These are phyloP conservation scores for Termitomyces titanicus DNA, from an alignment of 768 basidiomycete genomes.

Conservation along the genomic window DNA sequence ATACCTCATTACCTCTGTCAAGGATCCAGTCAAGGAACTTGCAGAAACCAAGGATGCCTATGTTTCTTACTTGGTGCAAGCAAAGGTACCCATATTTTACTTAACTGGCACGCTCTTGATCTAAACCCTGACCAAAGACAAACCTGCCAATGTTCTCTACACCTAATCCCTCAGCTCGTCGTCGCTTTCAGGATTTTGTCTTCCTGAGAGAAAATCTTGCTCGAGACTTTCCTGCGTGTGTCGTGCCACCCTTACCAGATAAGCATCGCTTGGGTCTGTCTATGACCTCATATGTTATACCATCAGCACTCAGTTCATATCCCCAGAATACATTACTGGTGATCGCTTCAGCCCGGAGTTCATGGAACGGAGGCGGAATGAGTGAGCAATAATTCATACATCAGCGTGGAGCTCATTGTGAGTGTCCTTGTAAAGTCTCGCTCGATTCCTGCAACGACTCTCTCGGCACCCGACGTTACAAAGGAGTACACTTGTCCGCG, in stretches of 20 bases:
- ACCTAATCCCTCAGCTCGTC: slow-evolving; percentile 67
- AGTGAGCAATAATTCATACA: slow-evolving; percentile 48
- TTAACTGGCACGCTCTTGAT: neutral
- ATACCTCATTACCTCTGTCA: slow-evolving; percentile 75
- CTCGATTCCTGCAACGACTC: slow-evolving; percentile 88
- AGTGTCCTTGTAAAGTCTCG: slow-evolving; percentile 51
- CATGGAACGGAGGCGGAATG: slow-evolving; percentile 86
- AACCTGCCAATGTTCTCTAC: slow-evolving; percentile 85
- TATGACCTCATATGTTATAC: slow-evolving; percentile 1
- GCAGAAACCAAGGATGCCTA: slow-evolving; percentile 97
- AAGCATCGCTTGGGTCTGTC: slow-evolving; percentile 91
- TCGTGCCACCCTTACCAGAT: slow-evolving; percentile 95
- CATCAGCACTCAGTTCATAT: slow-evolving; percentile 1
- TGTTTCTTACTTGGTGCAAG: slow-evolving; percentile 89
- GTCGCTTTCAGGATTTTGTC: slow-evolving; percentile 96
- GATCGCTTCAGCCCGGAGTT: slow-evolving; percentile 98
- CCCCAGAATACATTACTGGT: slow-evolving; percentile 91
- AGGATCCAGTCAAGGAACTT: slow-evolving; percentile 93
- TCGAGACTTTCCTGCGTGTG: slow-evolving; percentile 93
- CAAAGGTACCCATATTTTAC: slow-evolving; percentile 55
- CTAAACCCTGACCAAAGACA: slow-evolving; percentile 50
- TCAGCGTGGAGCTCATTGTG: neutral
- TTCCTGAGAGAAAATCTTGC: slow-evolving; percentile 87
- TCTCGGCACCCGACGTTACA: slow-evolving; percentile 94
- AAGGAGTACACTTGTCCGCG: slow-evolving; percentile 84